Conservation (phyloP, 1,139 yeast species). For the Candida freyschussii region DNA sequence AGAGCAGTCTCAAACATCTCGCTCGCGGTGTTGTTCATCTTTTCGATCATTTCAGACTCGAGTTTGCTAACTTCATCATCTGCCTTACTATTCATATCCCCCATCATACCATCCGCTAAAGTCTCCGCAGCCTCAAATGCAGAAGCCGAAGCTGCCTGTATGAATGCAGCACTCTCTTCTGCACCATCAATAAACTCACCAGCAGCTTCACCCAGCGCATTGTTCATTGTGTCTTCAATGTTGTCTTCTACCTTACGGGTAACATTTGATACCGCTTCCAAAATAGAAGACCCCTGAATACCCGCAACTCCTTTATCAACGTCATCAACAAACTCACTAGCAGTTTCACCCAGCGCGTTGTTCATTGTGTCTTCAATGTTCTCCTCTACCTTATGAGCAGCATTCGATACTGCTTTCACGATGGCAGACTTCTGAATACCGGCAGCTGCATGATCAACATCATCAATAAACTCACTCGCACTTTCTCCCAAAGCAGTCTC, state of each 20-base stretch:
- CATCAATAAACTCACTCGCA: slow-evolving; percentile 3
- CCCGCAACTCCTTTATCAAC: background rate
- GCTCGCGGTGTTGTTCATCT: slow-evolving; percentile 4
- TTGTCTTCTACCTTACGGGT: no score
- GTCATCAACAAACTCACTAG: background rate
- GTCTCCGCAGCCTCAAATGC: slow-evolving; percentile 3
- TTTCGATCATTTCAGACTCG: slow-evolving; percentile 2
- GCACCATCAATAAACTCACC: slow-evolving; percentile 2
- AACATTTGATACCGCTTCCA: no score
- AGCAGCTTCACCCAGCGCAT: slow-evolving; percentile 6
- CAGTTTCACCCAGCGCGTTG: slow-evolving; percentile 3
- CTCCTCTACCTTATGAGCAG: slow-evolving; percentile 1
- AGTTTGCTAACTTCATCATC: slow-evolving; percentile 1
- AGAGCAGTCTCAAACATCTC: slow-evolving; percentile 13
- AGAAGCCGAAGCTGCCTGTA: no score
- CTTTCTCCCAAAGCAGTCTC: slow-evolving; percentile 7
- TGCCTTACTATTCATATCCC: background rate
- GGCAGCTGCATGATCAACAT: slow-evolving; percentile 1
- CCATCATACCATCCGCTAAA: slow-evolving; percentile 4
- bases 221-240: slow-evolving; percentile 2
- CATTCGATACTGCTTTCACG: background rate
- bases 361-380: background rate
- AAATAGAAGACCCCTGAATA: background rate
- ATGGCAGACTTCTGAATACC: no score
- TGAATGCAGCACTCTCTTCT: no score